These are phyloP conservation scores for Immersiporthe knoxdaviesiana DNA, from an alignment of 2,329 filamentous ascomycete genomes.

Conservation along the genomic window DNA sequence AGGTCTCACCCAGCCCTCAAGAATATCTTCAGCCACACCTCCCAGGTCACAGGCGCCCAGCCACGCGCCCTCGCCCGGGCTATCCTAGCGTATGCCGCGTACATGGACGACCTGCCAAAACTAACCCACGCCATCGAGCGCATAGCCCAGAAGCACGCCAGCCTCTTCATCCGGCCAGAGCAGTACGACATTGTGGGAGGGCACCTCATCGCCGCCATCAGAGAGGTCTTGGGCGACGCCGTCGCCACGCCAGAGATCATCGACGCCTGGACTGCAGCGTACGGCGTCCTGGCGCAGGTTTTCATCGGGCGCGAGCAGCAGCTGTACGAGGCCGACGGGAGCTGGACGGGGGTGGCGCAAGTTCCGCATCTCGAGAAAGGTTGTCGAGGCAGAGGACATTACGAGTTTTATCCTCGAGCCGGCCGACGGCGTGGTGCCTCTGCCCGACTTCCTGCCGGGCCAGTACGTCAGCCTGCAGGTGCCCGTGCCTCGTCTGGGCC, in stretches of 20 bases:
- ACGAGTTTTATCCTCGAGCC: slow-evolving; percentile 73
- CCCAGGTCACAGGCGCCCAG: slow-evolving; percentile 70
- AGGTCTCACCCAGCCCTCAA: slow-evolving; percentile 65
- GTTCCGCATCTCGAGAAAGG: slow-evolving; percentile 59
- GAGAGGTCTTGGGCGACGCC: slow-evolving; percentile 66
- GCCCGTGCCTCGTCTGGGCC: slow-evolving; percentile 62
- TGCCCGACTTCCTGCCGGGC: slow-evolving; percentile 69
- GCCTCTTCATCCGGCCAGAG: slow-evolving; percentile 68
- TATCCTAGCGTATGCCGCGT: slow-evolving; percentile 71
- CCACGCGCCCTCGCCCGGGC: slow-evolving; percentile 69
- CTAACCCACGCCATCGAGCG: slow-evolving; percentile 63
- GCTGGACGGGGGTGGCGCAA: slow-evolving; percentile 54
- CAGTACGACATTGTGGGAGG: slow-evolving; percentile 74
- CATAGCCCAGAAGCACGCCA: slow-evolving; percentile 77
- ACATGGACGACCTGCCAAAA: slow-evolving; percentile 70
- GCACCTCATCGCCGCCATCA: slow-evolving; percentile 70
- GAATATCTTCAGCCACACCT: slow-evolving; percentile 71
- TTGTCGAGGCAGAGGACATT: slow-evolving; percentile 61
- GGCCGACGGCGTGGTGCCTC: slow-evolving; percentile 52
- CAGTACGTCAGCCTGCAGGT: slow-evolving; percentile 73
- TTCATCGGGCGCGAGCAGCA: slow-evolving; percentile 68
- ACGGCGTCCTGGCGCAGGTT: slow-evolving; percentile 70
- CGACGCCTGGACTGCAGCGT: slow-evolving; percentile 73
- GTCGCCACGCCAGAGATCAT: slow-evolving; percentile 65
- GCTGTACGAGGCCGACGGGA: slow-evolving; percentile 56